Conservation (phyloP, 805 yeast species). For the Ascoidea rubescens region DNA sequence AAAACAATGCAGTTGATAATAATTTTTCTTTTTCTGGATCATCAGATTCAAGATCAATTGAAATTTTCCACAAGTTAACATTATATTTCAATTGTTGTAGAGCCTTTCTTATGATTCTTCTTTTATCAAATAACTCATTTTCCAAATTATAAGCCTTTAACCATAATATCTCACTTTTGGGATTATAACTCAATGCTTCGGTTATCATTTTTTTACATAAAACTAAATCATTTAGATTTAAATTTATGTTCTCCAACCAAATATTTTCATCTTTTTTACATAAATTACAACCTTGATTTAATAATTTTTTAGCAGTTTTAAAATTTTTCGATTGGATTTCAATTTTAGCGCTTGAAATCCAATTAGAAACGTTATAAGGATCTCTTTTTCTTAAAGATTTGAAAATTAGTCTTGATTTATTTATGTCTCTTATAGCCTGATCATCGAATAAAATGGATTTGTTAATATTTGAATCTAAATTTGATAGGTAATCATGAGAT, state of each 20-base stretch:
- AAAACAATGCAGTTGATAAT: slow-evolving; percentile 49
- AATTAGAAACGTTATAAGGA: slow-evolving; percentile 61
- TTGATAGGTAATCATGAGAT: too few relatives aligned
- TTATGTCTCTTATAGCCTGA: slow-evolving; percentile 37
- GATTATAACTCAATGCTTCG: slow-evolving; percentile 46
- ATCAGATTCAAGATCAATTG: slow-evolving; percentile 47
- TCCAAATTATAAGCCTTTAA: slow-evolving; percentile 55
- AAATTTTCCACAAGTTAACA: slow-evolving; percentile 52
- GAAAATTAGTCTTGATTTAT: slow-evolving; percentile 44
- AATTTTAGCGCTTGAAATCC: slow-evolving; percentile 77
- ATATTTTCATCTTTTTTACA: slow-evolving; percentile 57
- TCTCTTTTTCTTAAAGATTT: slow-evolving; percentile 57
- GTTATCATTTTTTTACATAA: slow-evolving; percentile 45
- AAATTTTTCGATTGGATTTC: slow-evolving; percentile 53
- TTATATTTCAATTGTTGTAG: slow-evolving; percentile 48
- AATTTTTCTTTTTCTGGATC: slow-evolving; percentile 34
- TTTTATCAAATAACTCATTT: slow-evolving; percentile 34
- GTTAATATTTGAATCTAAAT: slow-evolving; percentile 25
- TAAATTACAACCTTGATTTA: slow-evolving; percentile 59
- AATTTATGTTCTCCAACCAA: slow-evolving; percentile 71
- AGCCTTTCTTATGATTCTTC: slow-evolving; percentile 54
- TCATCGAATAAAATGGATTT: slow-evolving; percentile 5
- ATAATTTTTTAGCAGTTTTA: slow-evolving; percentile 41
- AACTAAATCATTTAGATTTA: slow-evolving; percentile 32
- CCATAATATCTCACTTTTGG: slow-evolving; percentile 58